phyloP scores from a whole-genome alignment of 1,139 yeast species.

The Wickerhamomyces sp. region DNA sequence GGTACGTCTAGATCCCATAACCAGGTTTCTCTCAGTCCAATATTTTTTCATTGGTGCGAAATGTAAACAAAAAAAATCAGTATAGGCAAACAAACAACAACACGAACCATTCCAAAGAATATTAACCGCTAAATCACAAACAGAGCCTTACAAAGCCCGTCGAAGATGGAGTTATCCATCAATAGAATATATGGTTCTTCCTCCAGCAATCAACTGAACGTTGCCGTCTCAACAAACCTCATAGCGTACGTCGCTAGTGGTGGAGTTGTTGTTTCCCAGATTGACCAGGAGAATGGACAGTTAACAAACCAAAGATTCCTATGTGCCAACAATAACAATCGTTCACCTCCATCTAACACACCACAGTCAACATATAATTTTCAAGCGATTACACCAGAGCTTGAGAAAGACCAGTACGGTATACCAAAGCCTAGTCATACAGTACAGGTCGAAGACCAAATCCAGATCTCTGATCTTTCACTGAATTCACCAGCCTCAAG shows the following conservation, averaged over 20 bases:
- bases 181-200: conserved; percentile 38
- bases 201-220: conserved; percentile 32
- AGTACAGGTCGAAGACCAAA: not conserved
- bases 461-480: conserved; percentile 10
- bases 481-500: conserved; percentile 18
- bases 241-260: conserved; percentile 65
- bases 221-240: conserved; percentile 36
- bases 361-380: conserved; percentile 14
- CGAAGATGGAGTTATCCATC: conserved; percentile 20
- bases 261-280: conserved; percentile 51
- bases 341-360: not conserved
- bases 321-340: conserved; percentile 37
- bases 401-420: conserved; percentile 9
- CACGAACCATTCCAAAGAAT: not conserved
- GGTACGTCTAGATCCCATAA: too few relatives aligned
- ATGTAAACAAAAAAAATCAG: conserved; percentile 1
- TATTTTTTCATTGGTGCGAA: too few relatives aligned
- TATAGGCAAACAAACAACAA: not conserved
- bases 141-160: too few relatives aligned
- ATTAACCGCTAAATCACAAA: too few relatives aligned
- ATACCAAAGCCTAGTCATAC: conserved; percentile 8
- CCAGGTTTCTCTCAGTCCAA: too few relatives aligned
- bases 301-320: conserved; percentile 40
- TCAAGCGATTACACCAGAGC: conserved; percentile 19
- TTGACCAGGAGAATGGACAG: conserved; percentile 21